A percentile compares a stretch with the other conserved stretches of the same genome.
phyloP scores from a whole-genome alignment of 2,329 filamentous ascomycete genomes.

The Dothideomycetes sp. region DNA sequence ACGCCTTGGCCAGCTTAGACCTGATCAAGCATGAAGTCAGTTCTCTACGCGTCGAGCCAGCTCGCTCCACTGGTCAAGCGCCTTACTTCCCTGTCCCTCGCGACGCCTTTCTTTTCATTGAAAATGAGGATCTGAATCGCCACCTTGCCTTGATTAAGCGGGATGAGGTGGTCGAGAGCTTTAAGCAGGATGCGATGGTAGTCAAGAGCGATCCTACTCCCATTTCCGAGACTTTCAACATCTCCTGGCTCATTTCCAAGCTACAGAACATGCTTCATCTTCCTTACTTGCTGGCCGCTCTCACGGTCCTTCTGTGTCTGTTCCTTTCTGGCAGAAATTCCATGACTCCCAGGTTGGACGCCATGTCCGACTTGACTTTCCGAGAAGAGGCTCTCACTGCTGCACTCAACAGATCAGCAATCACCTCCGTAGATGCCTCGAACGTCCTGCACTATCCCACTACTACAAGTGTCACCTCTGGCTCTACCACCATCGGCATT shows the following conservation, averaged over 20 bases:
- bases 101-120: constrained; percentile 1
- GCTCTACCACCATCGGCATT: background rate
- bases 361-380: background rate
- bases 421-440: constrained; percentile 3
- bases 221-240: no score
- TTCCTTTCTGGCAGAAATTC: no score
- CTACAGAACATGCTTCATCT: no score
- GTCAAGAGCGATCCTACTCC: no score
- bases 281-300: no score
- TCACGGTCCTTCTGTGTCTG: no score
- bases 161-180: no score
- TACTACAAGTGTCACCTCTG: background rate
- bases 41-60: no score
- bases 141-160: constrained; percentile 2
- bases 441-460: constrained; percentile 5
- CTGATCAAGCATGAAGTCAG: background rate
- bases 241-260: no score
- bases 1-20: background rate
- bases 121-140: constrained; percentile 4
- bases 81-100: background rate
- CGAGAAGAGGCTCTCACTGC: constrained; percentile 1
- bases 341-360: background rate
- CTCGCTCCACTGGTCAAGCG: no score
- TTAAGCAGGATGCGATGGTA: no score
- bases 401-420: constrained; percentile 3